A percentile compares a stretch with the other conserved stretches of the same genome.
Conservation (phyloP, 306 rosid genomes). For the Lagenaria siceraria region DNA sequence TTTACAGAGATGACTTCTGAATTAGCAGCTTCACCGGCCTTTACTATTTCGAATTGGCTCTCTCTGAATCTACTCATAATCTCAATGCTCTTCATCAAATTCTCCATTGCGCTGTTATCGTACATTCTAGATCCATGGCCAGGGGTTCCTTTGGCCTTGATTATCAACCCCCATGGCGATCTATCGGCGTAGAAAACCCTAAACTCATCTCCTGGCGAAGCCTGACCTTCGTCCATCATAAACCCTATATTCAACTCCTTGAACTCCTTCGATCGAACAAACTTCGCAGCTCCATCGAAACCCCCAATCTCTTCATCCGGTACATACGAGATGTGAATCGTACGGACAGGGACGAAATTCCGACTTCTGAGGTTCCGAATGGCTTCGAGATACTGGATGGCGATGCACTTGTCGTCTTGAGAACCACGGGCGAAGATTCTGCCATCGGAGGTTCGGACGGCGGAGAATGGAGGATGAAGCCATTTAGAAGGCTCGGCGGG, state of each 20-base stretch:
- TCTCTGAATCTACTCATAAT: constrained; percentile 50
- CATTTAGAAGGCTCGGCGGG: constrained; percentile 82
- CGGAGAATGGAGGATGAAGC: constrained; percentile 81
- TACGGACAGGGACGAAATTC: constrained; percentile 33
- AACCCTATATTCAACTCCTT: constrained; percentile 48
- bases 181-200: constrained; percentile 75
- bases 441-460: constrained; percentile 40
- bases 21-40: constrained; percentile 54
- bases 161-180: constrained; percentile 59
- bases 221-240: constrained; percentile 80
- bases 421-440: constrained; percentile 74
- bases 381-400: constrained; percentile 76
- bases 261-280: constrained; percentile 43
- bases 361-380: constrained; percentile 36
- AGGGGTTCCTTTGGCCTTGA: constrained; percentile 46
- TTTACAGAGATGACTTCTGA: constrained; percentile 79
- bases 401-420: constrained; percentile 86
- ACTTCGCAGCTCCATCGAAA: constrained; percentile 33
- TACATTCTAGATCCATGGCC: constrained; percentile 81
- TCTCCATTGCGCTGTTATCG: constrained; percentile 72
- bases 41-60: constrained; percentile 64
- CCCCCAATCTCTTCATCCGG: constrained; percentile 96
- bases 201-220: constrained; percentile 50
- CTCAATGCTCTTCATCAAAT: constrained; percentile 78
- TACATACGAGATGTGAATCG: constrained; percentile 60